Evolutionary conservation across 257 asterid species (phyloP), one percentile per base, ranked within the genome.

Genomic region (Penstemon barbatus): DNA sequence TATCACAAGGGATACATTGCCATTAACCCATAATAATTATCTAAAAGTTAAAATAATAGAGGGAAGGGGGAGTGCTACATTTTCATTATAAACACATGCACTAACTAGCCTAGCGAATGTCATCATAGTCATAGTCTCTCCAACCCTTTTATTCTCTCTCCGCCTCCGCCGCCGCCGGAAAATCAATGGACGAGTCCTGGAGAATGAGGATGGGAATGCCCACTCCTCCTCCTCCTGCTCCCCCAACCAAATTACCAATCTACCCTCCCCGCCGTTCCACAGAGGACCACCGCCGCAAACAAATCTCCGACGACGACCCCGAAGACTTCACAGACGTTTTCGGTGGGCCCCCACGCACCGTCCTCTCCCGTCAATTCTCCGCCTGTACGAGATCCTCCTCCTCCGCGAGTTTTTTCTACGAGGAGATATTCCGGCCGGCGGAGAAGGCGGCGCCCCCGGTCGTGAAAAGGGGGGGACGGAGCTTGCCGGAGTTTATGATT

Each of bases 321-420:
- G 88, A 84, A 7, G 93, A 90, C 77, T 90, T 85, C 65, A 77
- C 77, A 71, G 97, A 90, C 75, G 92, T 90, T 33, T 90, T 90
- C 44, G 96, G 97, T 9, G 96, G 97, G 2, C 96, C 97, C 13
- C 97, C 97, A 10, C 76, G 84, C 3, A 83, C 86, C 4, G 71
- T 85, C 36, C 84, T 82, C 69, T 77, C 84, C 39, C 84, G 85
- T 69, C 83, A 78, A 39, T 81, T 78, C 78, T 68, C 86, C 54
- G 66, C 77, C 3, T 44, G 81, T 41, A 42, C 81, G 10, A 8
- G 36, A 42, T 78, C 87, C 3, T 11, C 77, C 60, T 73, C 79
- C 52, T 58, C 79, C 39, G 8, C 71, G 41, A 46, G 61, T 49
- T 76, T 69, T 66, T 73, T 73, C 65, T 84, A 88, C 68, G 86